Evolutionary conservation across 2,329 filamentous ascomycete species (phyloP).

Genomic region (Aureobasidium uvarum): DNA sequence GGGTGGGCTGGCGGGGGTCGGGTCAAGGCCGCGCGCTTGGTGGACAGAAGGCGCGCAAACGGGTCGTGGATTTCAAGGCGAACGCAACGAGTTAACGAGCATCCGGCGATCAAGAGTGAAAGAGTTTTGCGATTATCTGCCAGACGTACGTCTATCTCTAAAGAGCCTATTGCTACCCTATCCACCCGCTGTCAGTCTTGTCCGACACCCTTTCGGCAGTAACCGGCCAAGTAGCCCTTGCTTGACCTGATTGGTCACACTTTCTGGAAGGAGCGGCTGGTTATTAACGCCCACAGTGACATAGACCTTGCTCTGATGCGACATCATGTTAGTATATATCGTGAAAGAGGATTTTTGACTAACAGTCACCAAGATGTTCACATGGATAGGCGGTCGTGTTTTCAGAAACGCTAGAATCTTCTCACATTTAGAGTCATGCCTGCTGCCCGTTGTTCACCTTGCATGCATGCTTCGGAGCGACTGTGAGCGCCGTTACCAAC

Average conservation of each 20-base stretch:
- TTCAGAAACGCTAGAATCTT: not conserved
- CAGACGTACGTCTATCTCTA: slow-evolving; percentile 8
- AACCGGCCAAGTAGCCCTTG: slow-evolving; percentile 13
- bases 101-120: not conserved
- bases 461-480: slow-evolving; percentile 6
- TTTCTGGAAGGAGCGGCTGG: not conserved
- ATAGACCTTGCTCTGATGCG: not conserved
- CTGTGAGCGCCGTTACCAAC: not conserved
- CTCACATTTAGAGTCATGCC: not conserved
- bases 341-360: too few species aligned
- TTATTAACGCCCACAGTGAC: not conserved
- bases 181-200: slow-evolving; percentile 13
- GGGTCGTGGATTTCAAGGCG: not conserved
- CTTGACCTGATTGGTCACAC: slow-evolving; percentile 11
- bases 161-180: slow-evolving; percentile 6
- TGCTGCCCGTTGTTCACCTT: not conserved
- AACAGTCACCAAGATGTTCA: not conserved
- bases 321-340: not conserved
- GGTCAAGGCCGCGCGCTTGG: slow-evolving; percentile 16
- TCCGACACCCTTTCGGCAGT: slow-evolving; percentile 13
- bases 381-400: too few species aligned
- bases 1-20: slow-evolving; percentile 15
- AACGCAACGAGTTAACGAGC: slow-evolving; percentile 20
- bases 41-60: not conserved
- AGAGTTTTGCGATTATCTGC: slow-evolving; percentile 1